phyloP scores from a whole-genome alignment of 2,329 filamentous ascomycete species.

The Beauveria sp. region DNA sequence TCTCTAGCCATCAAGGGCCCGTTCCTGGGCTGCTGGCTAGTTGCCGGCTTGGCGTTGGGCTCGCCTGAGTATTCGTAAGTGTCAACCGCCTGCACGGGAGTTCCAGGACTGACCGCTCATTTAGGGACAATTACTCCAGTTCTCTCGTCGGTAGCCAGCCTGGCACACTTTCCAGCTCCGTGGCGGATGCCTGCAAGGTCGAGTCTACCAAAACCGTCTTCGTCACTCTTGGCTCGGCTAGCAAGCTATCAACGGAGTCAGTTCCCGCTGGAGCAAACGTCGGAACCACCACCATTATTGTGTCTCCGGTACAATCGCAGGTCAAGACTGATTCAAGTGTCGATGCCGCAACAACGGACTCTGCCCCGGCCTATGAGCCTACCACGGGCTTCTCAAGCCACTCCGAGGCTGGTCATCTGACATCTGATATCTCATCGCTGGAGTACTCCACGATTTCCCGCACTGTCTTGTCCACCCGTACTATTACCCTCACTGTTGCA shows the following conservation, averaged over 20 bases:
- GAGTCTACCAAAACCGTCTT: slow-evolving; percentile 37
- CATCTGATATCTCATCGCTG: slow-evolving; percentile 1
- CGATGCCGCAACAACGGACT: slow-evolving; percentile 1
- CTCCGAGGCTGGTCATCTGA: background rate
- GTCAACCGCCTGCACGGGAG: background rate
- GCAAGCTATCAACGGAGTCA: slow-evolving; percentile 11
- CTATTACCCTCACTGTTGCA: slow-evolving; percentile 14
- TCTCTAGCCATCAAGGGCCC: background rate
- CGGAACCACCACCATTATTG: slow-evolving; percentile 23
- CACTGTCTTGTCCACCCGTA: slow-evolving; percentile 16
- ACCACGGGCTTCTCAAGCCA: background rate
- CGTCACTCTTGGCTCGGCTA: slow-evolving; percentile 35
- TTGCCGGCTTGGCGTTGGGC: background rate
- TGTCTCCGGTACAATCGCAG: slow-evolving; percentile 10
- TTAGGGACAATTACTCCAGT: background rate
- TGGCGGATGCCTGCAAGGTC: slow-evolving; percentile 3
- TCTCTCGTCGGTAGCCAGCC: background rate
- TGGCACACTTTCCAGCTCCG: slow-evolving; percentile 15
- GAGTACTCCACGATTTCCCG: slow-evolving; percentile 8
- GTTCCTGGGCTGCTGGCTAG: slow-evolving; percentile 2
- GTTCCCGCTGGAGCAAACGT: slow-evolving; percentile 12
- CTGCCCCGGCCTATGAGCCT: background rate
- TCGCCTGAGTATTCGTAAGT: slow-evolving; percentile 9
- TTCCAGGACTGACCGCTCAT: background rate
- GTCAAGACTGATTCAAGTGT: background rate